Evolutionary conservation across 2,329 filamentous ascomycete genomes (phyloP).

Genomic region (Fusarium haematococcum): DNA sequence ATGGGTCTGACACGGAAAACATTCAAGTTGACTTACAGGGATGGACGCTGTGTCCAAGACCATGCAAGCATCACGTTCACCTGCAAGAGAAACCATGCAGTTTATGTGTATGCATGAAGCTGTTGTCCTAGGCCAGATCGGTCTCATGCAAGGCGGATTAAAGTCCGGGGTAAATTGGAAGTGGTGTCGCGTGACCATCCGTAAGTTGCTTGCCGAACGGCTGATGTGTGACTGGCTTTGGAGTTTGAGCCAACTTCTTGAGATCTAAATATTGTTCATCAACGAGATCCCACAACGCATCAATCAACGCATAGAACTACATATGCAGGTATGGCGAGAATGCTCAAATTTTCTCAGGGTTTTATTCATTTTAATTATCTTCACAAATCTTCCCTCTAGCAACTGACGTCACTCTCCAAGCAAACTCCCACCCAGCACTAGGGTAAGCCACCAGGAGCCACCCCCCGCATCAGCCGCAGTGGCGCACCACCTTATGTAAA

Average conservation of each 20-base stretch:
- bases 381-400: background rate
- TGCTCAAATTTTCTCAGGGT: background rate
- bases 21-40: background rate
- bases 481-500: background rate
- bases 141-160: background rate
- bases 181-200: background rate
- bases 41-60: background rate
- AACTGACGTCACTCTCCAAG: background rate
- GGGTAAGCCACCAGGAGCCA: background rate
- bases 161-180: background rate
- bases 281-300: background rate
- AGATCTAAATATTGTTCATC: background rate
- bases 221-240: background rate
- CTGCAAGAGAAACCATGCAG: background rate
- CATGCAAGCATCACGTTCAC: background rate
- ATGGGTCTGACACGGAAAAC: background rate
- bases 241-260: background rate
- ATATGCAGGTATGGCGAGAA: rapidly evolving
- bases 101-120: background rate
- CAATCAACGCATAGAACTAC: background rate
- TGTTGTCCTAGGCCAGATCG: background rate
- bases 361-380: background rate
- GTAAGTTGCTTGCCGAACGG: background rate
- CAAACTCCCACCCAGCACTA: background rate
- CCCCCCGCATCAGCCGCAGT: background rate